These are phyloP conservation scores for Canariomyces notabilis DNA, from an alignment of 2,329 filamentous ascomycete species.

Conservation along the genomic window DNA sequence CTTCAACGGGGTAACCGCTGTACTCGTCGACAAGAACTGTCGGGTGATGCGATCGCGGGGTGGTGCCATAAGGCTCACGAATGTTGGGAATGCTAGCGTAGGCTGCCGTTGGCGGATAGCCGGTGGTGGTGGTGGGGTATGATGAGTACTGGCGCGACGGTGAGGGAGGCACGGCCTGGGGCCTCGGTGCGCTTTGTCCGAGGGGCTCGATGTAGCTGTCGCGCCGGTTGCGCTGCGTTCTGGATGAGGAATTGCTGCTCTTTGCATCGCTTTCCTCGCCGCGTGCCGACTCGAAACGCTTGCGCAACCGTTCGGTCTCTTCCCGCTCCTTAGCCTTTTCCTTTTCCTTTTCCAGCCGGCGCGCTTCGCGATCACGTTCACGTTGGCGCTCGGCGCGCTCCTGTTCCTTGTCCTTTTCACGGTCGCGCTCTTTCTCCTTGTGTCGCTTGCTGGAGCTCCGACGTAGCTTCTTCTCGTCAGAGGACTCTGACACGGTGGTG, in stretches of 20 bases:
- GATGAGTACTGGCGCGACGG: conserved; percentile 14
- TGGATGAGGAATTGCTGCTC: conserved; percentile 23
- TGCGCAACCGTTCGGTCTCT: conserved; percentile 27
- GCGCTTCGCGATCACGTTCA: conserved; percentile 13
- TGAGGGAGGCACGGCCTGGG: conserved; percentile 13
- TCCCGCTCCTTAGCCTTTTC: conserved; percentile 13
- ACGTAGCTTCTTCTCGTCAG: conserved; percentile 26
- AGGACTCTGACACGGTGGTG: conserved; percentile 21
- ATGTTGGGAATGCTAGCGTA: conserved; percentile 18
- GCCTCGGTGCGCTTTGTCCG: conserved; percentile 23
- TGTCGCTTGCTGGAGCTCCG: conserved; percentile 26
- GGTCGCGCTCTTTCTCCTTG: conserved; percentile 24
- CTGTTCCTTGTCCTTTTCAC: conserved; percentile 16
- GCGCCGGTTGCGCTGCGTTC: conserved; percentile 21
- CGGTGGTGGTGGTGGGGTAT: conserved; percentile 9
- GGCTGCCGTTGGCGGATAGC: conserved; percentile 9
- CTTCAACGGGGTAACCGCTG: conserved; percentile 10
- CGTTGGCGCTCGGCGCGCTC: conserved; percentile 11
- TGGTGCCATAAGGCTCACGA: conserved; percentile 17
- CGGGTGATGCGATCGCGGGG: conserved; percentile 22
- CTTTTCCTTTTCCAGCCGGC: conserved; percentile 16
- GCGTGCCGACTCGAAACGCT: conserved; percentile 27
- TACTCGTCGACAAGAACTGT: conserved; percentile 19
- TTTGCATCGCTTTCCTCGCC: conserved; percentile 28
- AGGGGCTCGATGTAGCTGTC: conserved; percentile 30